These are phyloP conservation scores for Protomyces inundatus DNA, from an alignment of 1,139 yeast genomes.

Conservation along the genomic window DNA sequence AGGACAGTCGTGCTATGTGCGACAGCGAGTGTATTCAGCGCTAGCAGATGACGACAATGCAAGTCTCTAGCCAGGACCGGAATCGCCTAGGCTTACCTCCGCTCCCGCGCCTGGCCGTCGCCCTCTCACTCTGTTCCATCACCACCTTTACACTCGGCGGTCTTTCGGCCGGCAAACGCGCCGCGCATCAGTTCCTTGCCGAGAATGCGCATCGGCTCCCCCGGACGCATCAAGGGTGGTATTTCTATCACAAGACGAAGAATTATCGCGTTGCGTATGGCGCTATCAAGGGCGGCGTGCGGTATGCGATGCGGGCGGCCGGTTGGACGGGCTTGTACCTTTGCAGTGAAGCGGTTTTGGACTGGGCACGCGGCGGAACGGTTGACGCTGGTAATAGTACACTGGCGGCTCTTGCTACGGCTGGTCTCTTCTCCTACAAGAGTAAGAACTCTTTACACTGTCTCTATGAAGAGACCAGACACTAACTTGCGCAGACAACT, in stretches of 20 bases:
- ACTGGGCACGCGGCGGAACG: slow-evolving; percentile 14
- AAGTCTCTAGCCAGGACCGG: too few relatives aligned
- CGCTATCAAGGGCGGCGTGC: slow-evolving; percentile 16
- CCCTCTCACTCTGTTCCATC: slow-evolving; percentile 2
- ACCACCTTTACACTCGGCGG: slow-evolving; percentile 50
- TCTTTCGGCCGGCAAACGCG: slow-evolving; percentile 52
- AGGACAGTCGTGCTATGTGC: too few relatives aligned
- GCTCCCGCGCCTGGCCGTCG: slow-evolving; percentile 17
- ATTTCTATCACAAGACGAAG: slow-evolving; percentile 78
- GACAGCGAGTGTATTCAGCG: too few relatives aligned
- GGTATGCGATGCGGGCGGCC: slow-evolving; percentile 12
- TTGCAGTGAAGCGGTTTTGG: slow-evolving; percentile 8
- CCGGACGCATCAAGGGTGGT: slow-evolving; percentile 77
- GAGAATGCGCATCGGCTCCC: slow-evolving; percentile 83
- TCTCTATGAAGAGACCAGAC: too few relatives aligned
- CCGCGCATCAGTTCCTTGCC: slow-evolving; percentile 62
- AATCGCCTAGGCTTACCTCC: slow-evolving; percentile 22
- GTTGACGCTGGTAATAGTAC: slow-evolving; percentile 12
- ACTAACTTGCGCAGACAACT: background rate
- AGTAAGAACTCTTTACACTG: background rate
- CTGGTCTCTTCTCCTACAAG: slow-evolving; percentile 1
- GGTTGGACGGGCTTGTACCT: slow-evolving; percentile 15
- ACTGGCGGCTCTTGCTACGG: slow-evolving; percentile 9
- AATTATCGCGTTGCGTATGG: slow-evolving; percentile 50
- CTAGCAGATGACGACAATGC: too few relatives aligned